Evolutionary conservation across 768 basidiomycete genomes (phyloP).

Genomic region (Termitomyces sp.): DNA sequence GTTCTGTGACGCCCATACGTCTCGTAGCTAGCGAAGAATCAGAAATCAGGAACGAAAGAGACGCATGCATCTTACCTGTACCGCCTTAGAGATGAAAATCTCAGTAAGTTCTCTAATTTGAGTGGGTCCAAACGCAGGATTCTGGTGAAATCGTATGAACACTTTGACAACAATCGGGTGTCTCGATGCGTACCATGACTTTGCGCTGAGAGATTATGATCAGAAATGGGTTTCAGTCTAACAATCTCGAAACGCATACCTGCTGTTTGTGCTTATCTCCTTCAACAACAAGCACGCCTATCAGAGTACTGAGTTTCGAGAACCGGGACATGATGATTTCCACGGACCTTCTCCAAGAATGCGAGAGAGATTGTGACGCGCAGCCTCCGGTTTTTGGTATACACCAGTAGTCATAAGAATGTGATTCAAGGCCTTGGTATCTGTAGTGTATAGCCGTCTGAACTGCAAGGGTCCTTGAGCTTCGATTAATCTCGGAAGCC

Average conservation of each 20-base stretch:
- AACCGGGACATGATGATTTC: not conserved
- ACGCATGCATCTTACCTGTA: slow-evolving; percentile 31
- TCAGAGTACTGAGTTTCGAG: not conserved
- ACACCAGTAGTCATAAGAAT: slow-evolving; percentile 52
- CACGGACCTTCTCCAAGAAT: slow-evolving; percentile 41
- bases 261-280: slow-evolving; percentile 45
- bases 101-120: slow-evolving; percentile 56
- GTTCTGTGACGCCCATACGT: slow-evolving; percentile 39
- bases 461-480: slow-evolving; percentile 38
- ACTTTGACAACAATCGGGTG: not conserved
- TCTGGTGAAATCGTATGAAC: slow-evolving; percentile 29
- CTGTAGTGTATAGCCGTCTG: slow-evolving; percentile 10
- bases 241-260: slow-evolving; percentile 17
- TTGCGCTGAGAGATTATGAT: slow-evolving; percentile 27
- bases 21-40: slow-evolving; percentile 37
- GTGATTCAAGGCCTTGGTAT: slow-evolving; percentile 53
- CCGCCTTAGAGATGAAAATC: slow-evolving; percentile 54
- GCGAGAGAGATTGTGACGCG: slow-evolving; percentile 31
- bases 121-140: slow-evolving; percentile 61
- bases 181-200: slow-evolving; percentile 34
- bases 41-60: not conserved
- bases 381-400: slow-evolving; percentile 52
- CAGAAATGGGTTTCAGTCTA: not conserved
- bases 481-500: slow-evolving; percentile 44
- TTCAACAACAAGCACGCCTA: slow-evolving; percentile 51